Conservation (phyloP, 306 rosid genomes). For the Glycine soja region DNA sequence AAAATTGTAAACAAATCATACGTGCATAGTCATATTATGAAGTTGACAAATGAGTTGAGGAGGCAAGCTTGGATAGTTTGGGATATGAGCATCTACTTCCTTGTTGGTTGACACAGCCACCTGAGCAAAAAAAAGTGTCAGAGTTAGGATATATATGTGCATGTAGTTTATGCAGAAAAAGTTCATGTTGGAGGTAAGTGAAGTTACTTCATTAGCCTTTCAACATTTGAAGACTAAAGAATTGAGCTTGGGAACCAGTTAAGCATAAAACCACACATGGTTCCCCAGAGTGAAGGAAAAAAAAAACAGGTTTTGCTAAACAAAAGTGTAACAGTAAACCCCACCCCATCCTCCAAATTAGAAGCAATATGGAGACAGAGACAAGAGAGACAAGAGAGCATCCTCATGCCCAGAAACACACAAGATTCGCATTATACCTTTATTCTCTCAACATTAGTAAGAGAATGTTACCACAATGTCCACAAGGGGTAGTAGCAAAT, state of each 20-base stretch:
- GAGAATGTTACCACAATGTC: constrained; percentile 34
- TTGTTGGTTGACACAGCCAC: constrained; percentile 94
- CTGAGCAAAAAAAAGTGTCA: constrained; percentile 50
- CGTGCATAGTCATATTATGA: constrained; percentile 97
- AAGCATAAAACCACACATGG: background rate
- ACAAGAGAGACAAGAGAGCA: constrained; percentile 44
- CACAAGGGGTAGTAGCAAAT: constrained; percentile 22
- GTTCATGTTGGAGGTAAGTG: constrained; percentile 21
- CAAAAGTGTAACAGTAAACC: constrained; percentile 32
- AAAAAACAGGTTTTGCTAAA: constrained; percentile 9
- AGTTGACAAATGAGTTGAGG: constrained; percentile 97
- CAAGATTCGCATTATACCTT: constrained; percentile 43
- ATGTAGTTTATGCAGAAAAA: constrained; percentile 25
- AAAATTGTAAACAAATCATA: constrained; percentile 49
- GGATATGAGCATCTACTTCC: constrained; percentile 92
- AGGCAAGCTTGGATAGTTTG: constrained; percentile 92
- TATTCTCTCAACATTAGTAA: constrained; percentile 43
- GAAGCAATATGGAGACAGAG: constrained; percentile 34
- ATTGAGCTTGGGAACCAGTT: background rate
- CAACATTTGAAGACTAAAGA: constrained; percentile 35
- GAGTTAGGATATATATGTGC: background rate
- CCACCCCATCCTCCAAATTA: constrained; percentile 34
- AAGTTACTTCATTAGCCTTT: constrained; percentile 9
- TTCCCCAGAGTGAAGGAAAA: constrained; percentile 3
- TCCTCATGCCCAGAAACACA: constrained; percentile 35